Conservation (phyloP, 768 basidiomycete species). For the Podaxis carcinomalis region DNA sequence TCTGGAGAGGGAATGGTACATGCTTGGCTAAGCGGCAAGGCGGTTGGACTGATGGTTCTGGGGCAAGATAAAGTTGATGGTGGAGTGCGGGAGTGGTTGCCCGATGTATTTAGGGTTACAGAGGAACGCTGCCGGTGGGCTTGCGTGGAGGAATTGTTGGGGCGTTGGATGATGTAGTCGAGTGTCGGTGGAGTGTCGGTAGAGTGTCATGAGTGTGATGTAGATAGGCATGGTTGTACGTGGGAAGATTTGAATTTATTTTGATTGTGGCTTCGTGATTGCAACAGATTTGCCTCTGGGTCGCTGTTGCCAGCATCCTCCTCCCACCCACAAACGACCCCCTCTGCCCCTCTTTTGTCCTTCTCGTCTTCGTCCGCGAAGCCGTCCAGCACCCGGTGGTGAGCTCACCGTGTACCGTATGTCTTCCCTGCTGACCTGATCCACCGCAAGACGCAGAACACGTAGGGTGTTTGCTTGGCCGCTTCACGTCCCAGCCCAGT, state of each 20-base stretch:
- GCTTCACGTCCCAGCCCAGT: slow-evolving; percentile 24
- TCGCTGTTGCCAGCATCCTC: slow-evolving; percentile 30
- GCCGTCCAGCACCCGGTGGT: slow-evolving; percentile 6
- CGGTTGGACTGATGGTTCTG: slow-evolving; percentile 57
- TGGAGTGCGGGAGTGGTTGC: slow-evolving; percentile 34
- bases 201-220: background rate
- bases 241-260: slow-evolving; percentile 25
- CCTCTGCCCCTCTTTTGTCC: background rate
- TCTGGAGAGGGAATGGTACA: slow-evolving; percentile 73
- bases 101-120: slow-evolving; percentile 42
- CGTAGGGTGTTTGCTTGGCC: slow-evolving; percentile 9
- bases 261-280: slow-evolving; percentile 32
- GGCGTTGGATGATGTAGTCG: background rate
- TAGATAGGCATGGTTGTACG: slow-evolving; percentile 8
- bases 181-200: too few relatives aligned
- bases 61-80: slow-evolving; percentile 20
- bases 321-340: slow-evolving; percentile 8
- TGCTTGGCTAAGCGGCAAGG: slow-evolving; percentile 60
- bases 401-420: background rate
- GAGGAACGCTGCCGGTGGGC: slow-evolving; percentile 45
- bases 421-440: background rate
- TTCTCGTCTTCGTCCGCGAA: slow-evolving; percentile 9
- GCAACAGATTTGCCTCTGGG: slow-evolving; percentile 29
- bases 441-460: slow-evolving; percentile 7
- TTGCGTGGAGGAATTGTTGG: slow-evolving; percentile 32